Percentiles rank a stretch among this genome's conserved stretches.
Evolutionary conservation across 179 eudicot genomes (phyloP).

Genomic region (Beta corolliflora): DNA sequence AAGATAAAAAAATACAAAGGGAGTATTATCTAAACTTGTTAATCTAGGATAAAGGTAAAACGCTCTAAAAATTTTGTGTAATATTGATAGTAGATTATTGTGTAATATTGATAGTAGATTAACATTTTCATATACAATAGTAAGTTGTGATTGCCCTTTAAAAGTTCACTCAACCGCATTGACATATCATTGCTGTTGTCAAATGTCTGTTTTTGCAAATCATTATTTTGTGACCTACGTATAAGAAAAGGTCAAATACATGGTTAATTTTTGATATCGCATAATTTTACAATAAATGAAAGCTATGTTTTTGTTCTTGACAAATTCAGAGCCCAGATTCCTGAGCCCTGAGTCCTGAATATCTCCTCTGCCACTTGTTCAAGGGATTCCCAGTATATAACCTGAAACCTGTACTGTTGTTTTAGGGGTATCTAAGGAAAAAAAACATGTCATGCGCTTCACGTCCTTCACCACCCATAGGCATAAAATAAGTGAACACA

Average conservation of each 20-base stretch:
- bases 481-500: conserved; percentile 24
- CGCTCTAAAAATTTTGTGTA: too few species aligned
- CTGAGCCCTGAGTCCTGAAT: too few species aligned
- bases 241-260: background rate
- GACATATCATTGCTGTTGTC: background rate
- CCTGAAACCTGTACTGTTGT: background rate
- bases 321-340: background rate
- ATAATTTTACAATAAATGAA: background rate
- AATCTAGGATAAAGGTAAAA: too few species aligned
- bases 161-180: too few species aligned
- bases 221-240: too few species aligned
- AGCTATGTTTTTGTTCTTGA: background rate
- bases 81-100: too few species aligned
- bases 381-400: conserved; percentile 11
- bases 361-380: too few species aligned
- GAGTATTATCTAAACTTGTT: too few species aligned
- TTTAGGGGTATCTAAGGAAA: background rate
- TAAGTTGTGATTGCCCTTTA: background rate
- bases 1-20: too few species aligned
- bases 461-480: conserved; percentile 40
- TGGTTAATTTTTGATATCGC: background rate
- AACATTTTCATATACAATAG: too few species aligned
- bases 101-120: too few species aligned
- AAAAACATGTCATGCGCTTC: conserved; percentile 52
- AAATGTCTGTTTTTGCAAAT: too few species aligned